Evolutionary conservation across 1,284 basidiomycete genomes (phyloP).

Genomic region (Puccinia hordei): DNA sequence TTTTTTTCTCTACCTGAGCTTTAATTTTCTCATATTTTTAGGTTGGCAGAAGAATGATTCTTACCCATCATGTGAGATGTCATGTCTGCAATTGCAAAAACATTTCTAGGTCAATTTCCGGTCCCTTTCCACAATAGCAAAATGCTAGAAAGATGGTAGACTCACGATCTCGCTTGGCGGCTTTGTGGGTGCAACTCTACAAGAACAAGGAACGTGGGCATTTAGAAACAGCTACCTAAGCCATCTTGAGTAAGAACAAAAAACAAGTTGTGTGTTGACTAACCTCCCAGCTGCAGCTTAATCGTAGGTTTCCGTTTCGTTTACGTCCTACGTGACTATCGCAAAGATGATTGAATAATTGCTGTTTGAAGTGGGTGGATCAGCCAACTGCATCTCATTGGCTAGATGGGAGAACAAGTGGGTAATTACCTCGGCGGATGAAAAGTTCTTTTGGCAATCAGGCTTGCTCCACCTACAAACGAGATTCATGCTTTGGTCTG

Average conservation of each 20-base stretch:
- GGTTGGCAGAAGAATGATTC: not conserved
- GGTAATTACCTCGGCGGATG: slow-evolving; percentile 42
- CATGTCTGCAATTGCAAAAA: slow-evolving; percentile 36
- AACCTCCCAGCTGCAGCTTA: slow-evolving; percentile 47
- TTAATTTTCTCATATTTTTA: not conserved
- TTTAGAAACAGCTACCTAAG: not conserved
- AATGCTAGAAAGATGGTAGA: not conserved
- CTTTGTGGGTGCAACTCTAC: slow-evolving; percentile 46
- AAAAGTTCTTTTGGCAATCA: slow-evolving; percentile 16
- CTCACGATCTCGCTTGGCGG: slow-evolving; percentile 49
- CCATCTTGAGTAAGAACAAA: no score
- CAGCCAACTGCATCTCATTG: not conserved
- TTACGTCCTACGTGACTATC: slow-evolving; percentile 48
- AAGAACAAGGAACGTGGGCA: not conserved
- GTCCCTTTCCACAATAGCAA: no score
- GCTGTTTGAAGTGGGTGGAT: not conserved
- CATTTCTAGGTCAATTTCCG: not conserved
- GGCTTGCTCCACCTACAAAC: slow-evolving; percentile 43
- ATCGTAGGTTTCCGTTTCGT: slow-evolving; percentile 45
- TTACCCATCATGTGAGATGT: slow-evolving; percentile 51
- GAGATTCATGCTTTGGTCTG: slow-evolving; percentile 11
- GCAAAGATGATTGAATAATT: slow-evolving; percentile 50
- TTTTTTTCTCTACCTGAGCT: not conserved
- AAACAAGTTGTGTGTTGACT: not conserved
- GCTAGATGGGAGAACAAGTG: not conserved